Conservation (phyloP, 2,329 filamentous ascomycete genomes). For the Penicillium glabrum region DNA sequence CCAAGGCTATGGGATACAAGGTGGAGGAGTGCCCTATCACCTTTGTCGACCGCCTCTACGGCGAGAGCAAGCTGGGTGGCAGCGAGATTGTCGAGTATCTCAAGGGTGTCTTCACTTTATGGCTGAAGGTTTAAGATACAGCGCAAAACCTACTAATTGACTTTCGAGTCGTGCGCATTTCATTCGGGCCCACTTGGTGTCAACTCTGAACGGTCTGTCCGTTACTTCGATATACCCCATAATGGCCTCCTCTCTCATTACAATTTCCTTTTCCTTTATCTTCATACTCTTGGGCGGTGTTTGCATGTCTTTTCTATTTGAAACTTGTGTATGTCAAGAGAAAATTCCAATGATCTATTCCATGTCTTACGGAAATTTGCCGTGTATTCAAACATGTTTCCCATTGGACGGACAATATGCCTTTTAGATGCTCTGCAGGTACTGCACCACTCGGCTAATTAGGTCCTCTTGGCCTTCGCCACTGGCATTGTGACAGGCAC, state of each 20-base stretch:
- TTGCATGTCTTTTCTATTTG: conserved; percentile 15
- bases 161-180: conserved; percentile 8
- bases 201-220: conserved; percentile 5
- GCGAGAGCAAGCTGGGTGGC: conserved; percentile 90
- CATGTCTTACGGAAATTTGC: conserved; percentile 6
- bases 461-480: conserved; percentile 49
- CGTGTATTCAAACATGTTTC: neutral
- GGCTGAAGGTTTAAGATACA: conserved; percentile 66
- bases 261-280: conserved; percentile 2
- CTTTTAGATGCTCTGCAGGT: conserved; percentile 30
- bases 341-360: conserved; percentile 14
- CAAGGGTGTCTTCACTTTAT: conserved; percentile 76
- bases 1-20: conserved; percentile 91
- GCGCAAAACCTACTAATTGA: conserved; percentile 3
- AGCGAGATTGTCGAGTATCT: conserved; percentile 97
- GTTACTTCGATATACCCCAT: conserved; percentile 26
- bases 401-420: neutral
- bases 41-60: conserved; percentile 94
- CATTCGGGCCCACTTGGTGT: conserved; percentile 10
- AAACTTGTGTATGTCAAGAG: conserved; percentile 12
- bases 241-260: conserved; percentile 15
- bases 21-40: conserved; percentile 95
- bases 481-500: conserved; percentile 51
- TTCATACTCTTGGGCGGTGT: conserved; percentile 19
- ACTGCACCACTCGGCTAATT: conserved; percentile 35